These are phyloP conservation scores for Macrolepiota fuliginosa DNA, from an alignment of 768 basidiomycete species.

Conservation along the genomic window DNA sequence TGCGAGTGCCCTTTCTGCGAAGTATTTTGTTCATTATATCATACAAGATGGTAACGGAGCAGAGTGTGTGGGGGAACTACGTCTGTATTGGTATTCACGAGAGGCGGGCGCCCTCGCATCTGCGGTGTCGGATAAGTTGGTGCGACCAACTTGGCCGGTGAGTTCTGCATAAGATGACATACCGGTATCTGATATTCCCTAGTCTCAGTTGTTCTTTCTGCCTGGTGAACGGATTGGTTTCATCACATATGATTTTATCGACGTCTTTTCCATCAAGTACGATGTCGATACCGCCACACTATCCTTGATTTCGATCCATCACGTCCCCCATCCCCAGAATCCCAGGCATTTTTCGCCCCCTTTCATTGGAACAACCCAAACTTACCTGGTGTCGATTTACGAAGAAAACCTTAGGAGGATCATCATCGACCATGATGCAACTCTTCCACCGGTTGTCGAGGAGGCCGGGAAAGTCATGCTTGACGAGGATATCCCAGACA, in stretches of 20 bases:
- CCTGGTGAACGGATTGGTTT: neutral
- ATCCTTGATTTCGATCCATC: neutral
- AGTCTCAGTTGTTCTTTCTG: neutral
- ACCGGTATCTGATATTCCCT: neutral
- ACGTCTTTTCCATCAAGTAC: neutral
- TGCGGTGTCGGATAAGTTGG: neutral
- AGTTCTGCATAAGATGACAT: neutral
- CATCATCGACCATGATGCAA: neutral
- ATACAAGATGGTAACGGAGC: no score
- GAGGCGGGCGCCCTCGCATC: neutral
- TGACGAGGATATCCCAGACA: neutral
- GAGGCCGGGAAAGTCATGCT: neutral
- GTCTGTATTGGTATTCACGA: neutral
- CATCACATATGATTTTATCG: neutral
- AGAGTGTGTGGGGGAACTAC: neutral
- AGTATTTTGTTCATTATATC: no score
- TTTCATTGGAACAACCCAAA: neutral
- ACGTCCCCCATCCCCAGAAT: neutral
- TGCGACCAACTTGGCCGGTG: neutral
- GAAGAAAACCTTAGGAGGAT: neutral
- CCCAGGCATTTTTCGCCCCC: neutral
- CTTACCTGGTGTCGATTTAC: neutral
- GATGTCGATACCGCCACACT: neutral
- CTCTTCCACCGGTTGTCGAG: neutral
- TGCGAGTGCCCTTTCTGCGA: no score